These are phyloP conservation scores for Melanomma pulvis-pyrius DNA, from an alignment of 495 filamentous ascomycete species.

Conservation along the genomic window DNA sequence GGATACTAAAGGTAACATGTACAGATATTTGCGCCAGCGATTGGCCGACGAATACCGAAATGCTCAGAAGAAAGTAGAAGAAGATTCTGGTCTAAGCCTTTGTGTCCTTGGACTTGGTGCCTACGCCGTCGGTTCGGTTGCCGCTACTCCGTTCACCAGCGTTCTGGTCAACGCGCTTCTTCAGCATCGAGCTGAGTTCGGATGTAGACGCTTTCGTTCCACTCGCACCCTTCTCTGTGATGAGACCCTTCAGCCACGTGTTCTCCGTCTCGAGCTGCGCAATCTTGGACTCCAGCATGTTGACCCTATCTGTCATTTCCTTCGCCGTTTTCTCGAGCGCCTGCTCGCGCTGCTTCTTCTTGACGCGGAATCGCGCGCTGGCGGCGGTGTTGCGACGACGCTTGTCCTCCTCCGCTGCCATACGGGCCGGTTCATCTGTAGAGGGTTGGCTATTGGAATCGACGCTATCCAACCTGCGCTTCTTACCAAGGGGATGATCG, in stretches of 20 bases:
- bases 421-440: slow-evolving; percentile 70
- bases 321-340: slow-evolving; percentile 87
- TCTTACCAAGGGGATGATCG: slow-evolving; percentile 48
- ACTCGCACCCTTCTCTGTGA: slow-evolving; percentile 78
- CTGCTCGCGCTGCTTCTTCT: slow-evolving; percentile 99
- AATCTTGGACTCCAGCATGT: slow-evolving; percentile 75
- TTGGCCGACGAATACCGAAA: slow-evolving; percentile 6
- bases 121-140: slow-evolving; percentile 34
- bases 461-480: slow-evolving; percentile 56
- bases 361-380: slow-evolving; percentile 90
- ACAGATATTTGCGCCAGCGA: not conserved
- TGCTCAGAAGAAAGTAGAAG: not conserved
- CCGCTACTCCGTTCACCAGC: slow-evolving; percentile 29
- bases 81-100: slow-evolving; percentile 39
- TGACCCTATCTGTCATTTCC: slow-evolving; percentile 85
- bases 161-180: slow-evolving; percentile 28
- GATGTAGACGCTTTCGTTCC: slow-evolving; percentile 50
- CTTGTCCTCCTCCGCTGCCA: slow-evolving; percentile 95
- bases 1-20: not conserved
- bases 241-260: slow-evolving; percentile 90
- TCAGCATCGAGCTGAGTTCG: slow-evolving; percentile 30
- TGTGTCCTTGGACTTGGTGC: slow-evolving; percentile 21
- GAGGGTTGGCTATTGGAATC: slow-evolving; percentile 43
- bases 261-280: slow-evolving; percentile 92
- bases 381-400: slow-evolving; percentile 95